Conservation (phyloP, 2,329 filamentous ascomycete species). For the Parafenestella ontariensis region DNA sequence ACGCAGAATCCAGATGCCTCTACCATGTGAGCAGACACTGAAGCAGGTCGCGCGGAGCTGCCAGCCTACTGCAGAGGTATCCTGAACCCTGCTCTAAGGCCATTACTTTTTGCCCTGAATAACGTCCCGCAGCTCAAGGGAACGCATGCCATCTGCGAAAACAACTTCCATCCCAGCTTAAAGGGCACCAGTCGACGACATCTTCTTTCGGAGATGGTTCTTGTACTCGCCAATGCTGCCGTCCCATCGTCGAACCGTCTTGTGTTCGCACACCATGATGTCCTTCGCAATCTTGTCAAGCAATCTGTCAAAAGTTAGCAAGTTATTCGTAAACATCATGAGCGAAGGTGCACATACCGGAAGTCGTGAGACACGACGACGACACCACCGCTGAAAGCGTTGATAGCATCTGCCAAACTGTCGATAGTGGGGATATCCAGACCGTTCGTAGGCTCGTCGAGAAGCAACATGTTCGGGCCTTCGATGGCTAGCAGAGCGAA, state of each 20-base stretch:
- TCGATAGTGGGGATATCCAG: conserved; percentile 99
- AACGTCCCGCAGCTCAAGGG: conserved; percentile 31
- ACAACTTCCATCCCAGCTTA: conserved; percentile 53
- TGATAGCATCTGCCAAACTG: conserved; percentile 95
- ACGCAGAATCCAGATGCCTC: conserved; percentile 45
- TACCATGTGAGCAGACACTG: conserved; percentile 38
- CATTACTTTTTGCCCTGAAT: conserved; percentile 37
- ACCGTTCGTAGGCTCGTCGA: conserved; percentile 99
- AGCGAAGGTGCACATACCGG: conserved; percentile 68
- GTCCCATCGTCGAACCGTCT: conserved; percentile 88
- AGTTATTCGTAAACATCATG: neutral
- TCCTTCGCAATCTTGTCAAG: conserved; percentile 99
- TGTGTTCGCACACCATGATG: conserved; percentile 99
- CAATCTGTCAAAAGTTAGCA: conserved; percentile 67
- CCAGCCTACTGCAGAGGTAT: conserved; percentile 42
- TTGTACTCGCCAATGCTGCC: conserved; percentile 95
- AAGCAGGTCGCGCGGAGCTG: conserved; percentile 45
- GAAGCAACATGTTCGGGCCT: conserved; percentile 92
- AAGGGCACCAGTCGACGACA: conserved; percentile 86
- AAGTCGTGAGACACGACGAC: conserved; percentile 99
- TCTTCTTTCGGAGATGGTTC: conserved; percentile 99
- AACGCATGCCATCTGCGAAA: conserved; percentile 36
- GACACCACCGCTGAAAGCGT: conserved; percentile 93
- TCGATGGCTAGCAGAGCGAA: conserved; percentile 97
- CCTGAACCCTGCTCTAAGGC: conserved; percentile 38